These are phyloP conservation scores for Rutidosis leptorrhynchoides DNA, from an alignment of 129 eudicot genomes.

Conservation along the genomic window DNA sequence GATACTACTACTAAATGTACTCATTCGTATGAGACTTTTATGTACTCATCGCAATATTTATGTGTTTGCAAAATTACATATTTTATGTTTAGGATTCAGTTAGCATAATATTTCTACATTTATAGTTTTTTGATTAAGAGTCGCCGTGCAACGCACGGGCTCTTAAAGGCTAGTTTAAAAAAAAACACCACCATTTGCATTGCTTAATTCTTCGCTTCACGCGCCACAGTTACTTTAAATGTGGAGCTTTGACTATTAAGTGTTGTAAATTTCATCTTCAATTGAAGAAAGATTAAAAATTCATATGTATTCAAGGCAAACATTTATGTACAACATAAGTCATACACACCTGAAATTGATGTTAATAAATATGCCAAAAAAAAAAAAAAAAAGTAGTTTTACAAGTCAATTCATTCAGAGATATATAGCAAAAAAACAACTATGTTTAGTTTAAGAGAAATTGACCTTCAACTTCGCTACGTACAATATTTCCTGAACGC, in stretches of 20 bases:
- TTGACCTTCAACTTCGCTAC: no score
- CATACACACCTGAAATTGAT: not conserved
- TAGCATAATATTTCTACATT: no score
- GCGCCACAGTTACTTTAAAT: not conserved
- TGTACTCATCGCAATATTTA: no score
- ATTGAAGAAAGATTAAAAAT: not conserved
- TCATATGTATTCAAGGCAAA: not conserved
- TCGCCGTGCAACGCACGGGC: no score
- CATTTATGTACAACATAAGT: not conserved
- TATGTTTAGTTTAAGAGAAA: not conserved
- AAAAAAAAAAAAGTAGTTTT: no score
- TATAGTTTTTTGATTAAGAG: no score
- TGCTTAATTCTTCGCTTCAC: not conserved
- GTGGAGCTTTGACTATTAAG: not conserved
- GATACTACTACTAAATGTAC: no score
- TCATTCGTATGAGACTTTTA: no score
- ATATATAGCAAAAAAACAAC: not conserved
- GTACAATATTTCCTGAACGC: constrained; percentile 11
- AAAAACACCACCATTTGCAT: no score
- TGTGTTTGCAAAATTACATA: no score
- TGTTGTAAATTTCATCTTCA: not conserved
- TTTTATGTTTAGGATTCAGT: no score
- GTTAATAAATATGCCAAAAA: not conserved
- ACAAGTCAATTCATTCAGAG: not conserved
- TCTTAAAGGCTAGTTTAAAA: no score